phyloP scores from a whole-genome alignment of 2,329 filamentous ascomycete species.

The Pestalotiopsis sp. region DNA sequence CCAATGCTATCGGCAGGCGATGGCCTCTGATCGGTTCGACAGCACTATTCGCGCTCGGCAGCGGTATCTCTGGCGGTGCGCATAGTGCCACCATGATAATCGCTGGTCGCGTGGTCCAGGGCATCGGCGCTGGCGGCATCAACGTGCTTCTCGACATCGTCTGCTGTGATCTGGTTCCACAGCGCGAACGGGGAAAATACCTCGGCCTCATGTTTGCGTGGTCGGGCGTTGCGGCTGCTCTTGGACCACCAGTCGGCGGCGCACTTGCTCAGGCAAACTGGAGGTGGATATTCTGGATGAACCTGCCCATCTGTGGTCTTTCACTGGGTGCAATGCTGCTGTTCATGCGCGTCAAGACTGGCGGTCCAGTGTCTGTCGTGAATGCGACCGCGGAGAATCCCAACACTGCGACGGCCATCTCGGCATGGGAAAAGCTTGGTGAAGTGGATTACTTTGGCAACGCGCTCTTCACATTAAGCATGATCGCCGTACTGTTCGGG shows the following conservation, averaged over 20 bases:
- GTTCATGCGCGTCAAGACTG: neutral
- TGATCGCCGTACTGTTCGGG: neutral
- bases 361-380: neutral
- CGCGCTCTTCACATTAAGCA: neutral
- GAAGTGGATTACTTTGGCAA: neutral
- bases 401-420: neutral
- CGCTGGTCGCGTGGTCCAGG: conserved; percentile 41
- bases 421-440: neutral
- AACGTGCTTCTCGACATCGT: conserved; percentile 48
- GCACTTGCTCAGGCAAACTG: conserved; percentile 10
- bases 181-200: conserved; percentile 45
- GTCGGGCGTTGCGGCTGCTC: conserved; percentile 31
- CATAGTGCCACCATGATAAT: conserved; percentile 40
- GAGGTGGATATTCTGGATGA: conserved; percentile 6
- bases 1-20: neutral
- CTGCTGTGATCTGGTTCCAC: conserved; percentile 49
- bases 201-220: conserved; percentile 33
- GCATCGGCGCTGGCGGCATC: conserved; percentile 32
- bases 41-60: neutral
- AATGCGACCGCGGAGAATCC: neutral
- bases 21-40: neutral
- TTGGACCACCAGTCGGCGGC: conserved; percentile 31
- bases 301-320: neutral
- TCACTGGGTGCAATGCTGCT: neutral
- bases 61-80: conserved; percentile 4